Evolutionary conservation across 306 rosid species (phyloP), one percentile per base, ranked within the genome.

Genomic region (Pterocarpus macrocarpus): DNA sequence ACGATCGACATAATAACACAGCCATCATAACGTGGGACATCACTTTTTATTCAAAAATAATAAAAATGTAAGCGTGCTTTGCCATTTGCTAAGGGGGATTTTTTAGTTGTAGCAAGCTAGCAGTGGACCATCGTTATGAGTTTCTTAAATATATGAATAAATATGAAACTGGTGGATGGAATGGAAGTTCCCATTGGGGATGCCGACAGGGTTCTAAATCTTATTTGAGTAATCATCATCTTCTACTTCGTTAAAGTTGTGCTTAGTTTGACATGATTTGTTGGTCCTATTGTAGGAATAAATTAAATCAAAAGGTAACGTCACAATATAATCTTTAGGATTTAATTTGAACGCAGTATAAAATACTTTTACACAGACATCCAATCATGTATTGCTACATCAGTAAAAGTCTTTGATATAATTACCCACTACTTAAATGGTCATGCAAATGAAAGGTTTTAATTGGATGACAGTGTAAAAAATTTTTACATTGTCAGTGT

Each of bases 11-110:
- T 36, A 65, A 41, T 43, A 58, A 77, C 74, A 47, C 64, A 41
- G 2, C 22, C 57, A 78, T 43, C 45, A 64, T 43, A 68, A 78
- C 73, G 47, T 47, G 35, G 71, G 49, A 45, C 35, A 62, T 76
- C 72, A 49, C 73, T 64, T 59, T 50, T 50, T 12, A 5, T 43
- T 17, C 6, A 28, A 6, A 32, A 12, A 14, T 50, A 50, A 11
- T 8, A 38, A 17, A 0, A 32, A 43, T 44, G n/a, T 10, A 49
- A 47, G 22, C 34, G 3, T 30, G 15, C n/a, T 2, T 61, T 53
- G 63, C 7, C 49, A 50, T 64, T 76, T 77, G 81, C 12, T 41
- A 38, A 12, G 28, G 38, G 56, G 15, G 34, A 16, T 39, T 78
- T 65, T 39, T 39, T 53, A 39, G 82, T 67, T 39, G 66, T 16